Percentiles rank a stretch among this genome's conserved stretches.
Conservation (phyloP, 768 basidiomycete species). For the Kwoniella pini region DNA sequence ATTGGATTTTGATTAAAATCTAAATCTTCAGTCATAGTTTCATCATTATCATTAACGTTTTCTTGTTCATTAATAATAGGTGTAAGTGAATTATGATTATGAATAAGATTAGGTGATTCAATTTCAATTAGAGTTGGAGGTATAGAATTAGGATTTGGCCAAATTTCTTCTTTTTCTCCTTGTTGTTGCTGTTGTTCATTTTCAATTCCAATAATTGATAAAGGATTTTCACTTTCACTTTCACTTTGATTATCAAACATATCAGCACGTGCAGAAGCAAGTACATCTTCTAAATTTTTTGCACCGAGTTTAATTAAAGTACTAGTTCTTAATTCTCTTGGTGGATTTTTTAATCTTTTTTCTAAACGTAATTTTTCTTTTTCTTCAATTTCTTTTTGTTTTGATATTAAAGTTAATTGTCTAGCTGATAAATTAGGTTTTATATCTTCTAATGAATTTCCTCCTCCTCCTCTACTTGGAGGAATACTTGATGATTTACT, state of each 20-base stretch:
- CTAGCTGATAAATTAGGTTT: neutral
- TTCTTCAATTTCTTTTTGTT: constrained; percentile 10
- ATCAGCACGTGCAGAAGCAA: constrained; percentile 7
- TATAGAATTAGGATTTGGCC: constrained; percentile 13
- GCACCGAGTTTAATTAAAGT: constrained; percentile 20
- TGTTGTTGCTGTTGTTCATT: too few relatives aligned
- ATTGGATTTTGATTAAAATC: too few relatives aligned
- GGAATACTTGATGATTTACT: neutral
- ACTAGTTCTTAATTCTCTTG: constrained; percentile 7
- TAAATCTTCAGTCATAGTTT: too few relatives aligned
- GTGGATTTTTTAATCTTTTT: constrained; percentile 9
- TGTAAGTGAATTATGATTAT: too few relatives aligned
- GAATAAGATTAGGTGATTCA: too few relatives aligned
- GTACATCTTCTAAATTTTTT: constrained; percentile 14
- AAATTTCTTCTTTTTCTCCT: too few relatives aligned
- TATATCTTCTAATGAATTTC: neutral
- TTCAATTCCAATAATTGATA: too few relatives aligned
- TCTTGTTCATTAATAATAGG: too few relatives aligned
- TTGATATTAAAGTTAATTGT: neutral
- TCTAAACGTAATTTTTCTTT: neutral
- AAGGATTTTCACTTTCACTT: neutral
- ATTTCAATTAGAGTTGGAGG: too few relatives aligned
- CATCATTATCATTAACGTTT: neutral
- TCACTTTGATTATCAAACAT: constrained; percentile 6
- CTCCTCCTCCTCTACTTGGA: too few relatives aligned